Evolutionary conservation across 129 eudicot species (phyloP).

Genomic region (Flaveria bidentis): DNA sequence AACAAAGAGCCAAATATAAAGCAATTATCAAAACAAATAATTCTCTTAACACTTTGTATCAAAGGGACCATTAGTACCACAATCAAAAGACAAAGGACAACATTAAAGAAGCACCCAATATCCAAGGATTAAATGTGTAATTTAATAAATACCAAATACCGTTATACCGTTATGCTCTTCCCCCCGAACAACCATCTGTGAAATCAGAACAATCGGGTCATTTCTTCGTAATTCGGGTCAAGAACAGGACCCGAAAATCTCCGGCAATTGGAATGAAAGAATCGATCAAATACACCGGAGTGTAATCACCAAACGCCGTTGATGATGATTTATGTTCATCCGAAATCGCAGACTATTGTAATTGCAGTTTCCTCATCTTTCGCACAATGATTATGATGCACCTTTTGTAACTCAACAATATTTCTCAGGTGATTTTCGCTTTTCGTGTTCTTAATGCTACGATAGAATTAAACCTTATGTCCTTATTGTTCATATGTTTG

Average conservation of each 20-base stretch:
- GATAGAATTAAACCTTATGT: neutral
- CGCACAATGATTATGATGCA: conserved; percentile 8
- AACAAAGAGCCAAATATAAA: too few relatives aligned
- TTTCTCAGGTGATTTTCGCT: conserved; percentile 14
- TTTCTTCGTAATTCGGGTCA: conserved; percentile 20
- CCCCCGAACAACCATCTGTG: conserved; percentile 13
- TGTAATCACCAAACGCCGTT: neutral
- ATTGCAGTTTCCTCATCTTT: conserved; percentile 9
- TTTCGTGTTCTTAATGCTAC: neutral
- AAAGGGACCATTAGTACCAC: neutral
- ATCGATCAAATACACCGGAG: conserved; percentile 19
- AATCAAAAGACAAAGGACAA: neutral
- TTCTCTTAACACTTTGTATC: neutral
- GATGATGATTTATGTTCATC: neutral
- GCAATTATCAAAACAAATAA: too few relatives aligned
- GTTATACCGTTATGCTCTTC: conserved; percentile 29
- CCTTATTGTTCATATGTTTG: too few relatives aligned
- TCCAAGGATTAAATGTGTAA: conserved; percentile 22
- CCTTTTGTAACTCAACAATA: neutral
- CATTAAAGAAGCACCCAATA: neutral
- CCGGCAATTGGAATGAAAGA: conserved; percentile 28
- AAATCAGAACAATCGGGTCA: conserved; percentile 23
- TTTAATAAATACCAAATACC: conserved; percentile 9
- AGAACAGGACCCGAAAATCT: conserved; percentile 5
- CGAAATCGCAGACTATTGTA: neutral